These are phyloP conservation scores for Acanthamoeba polyphaga DNA, from an alignment of 208 protist genomes.

Conservation along the genomic window DNA sequence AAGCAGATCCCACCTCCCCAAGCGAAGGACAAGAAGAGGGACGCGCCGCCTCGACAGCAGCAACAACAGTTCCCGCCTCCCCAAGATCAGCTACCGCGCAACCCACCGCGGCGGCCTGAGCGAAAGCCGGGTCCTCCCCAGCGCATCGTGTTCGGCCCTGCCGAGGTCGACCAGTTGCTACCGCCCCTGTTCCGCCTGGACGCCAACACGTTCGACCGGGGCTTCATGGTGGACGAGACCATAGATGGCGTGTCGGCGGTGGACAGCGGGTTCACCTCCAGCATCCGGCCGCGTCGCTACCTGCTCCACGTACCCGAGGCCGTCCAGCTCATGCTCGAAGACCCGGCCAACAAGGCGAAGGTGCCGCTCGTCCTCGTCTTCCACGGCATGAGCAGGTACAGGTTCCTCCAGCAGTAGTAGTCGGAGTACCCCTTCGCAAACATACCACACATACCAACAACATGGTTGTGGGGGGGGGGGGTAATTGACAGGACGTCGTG, in stretches of 20 bases:
- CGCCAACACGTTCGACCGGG: constrained; percentile 2
- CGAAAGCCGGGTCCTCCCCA: not conserved
- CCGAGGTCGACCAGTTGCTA: not conserved
- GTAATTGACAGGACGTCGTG: not conserved
- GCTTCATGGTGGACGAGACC: not conserved
- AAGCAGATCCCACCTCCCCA: not conserved
- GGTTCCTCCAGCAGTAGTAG: not conserved
- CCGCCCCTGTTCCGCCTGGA: not conserved
- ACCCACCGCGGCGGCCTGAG: not conserved
- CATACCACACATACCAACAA: not conserved
- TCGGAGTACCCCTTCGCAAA: not conserved
- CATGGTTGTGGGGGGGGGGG: too few relatives aligned
- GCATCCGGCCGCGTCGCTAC: not conserved
- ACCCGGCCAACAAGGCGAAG: not conserved
- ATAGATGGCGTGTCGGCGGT: not conserved
- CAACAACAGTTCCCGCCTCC: not conserved
- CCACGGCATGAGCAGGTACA: constrained; percentile 40
- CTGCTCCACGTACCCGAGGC: constrained; percentile 17
- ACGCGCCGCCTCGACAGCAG: not conserved
- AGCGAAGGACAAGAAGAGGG: not conserved
- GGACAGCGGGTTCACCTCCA: not conserved
- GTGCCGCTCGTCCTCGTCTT: constrained; percentile 42
- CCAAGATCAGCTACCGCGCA: not conserved
- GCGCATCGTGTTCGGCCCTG: not conserved
- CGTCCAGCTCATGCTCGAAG: not conserved